phyloP scores from a whole-genome alignment of 768 basidiomycete genomes.

The Trametes maxima region DNA sequence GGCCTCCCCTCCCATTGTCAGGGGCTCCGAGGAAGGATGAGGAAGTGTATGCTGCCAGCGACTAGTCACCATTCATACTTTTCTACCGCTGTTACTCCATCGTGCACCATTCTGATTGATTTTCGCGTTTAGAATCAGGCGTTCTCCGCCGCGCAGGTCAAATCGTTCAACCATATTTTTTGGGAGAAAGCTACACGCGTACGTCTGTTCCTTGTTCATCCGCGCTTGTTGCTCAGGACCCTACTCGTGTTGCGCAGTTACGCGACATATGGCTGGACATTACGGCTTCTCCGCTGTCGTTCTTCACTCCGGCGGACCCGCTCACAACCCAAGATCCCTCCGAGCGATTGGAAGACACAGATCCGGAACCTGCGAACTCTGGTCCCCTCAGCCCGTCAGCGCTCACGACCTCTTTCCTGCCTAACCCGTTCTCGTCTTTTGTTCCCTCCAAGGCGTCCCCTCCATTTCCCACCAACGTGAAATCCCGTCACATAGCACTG shows the following conservation, averaged over 20 bases:
- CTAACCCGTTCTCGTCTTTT: constrained; percentile 32
- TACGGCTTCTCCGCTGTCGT: constrained; percentile 18
- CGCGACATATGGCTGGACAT: constrained; percentile 45
- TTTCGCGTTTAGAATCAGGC: constrained; percentile 47
- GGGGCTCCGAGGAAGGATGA: too few relatives aligned
- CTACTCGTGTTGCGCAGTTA: constrained; percentile 38
- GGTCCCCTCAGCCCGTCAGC: constrained; percentile 10
- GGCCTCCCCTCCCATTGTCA: too few relatives aligned
- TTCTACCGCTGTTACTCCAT: too few relatives aligned
- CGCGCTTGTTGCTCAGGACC: not conserved
- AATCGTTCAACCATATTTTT: constrained; percentile 57
- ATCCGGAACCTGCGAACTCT: constrained; percentile 11
- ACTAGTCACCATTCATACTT: too few relatives aligned
- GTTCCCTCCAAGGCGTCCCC: constrained; percentile 24
- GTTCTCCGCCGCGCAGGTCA: constrained; percentile 53
- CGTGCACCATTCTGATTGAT: too few relatives aligned
- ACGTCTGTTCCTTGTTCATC: constrained; percentile 17
- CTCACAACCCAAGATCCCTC: constrained; percentile 7
- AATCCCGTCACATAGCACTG: not conserved
- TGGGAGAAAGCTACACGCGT: constrained; percentile 58
- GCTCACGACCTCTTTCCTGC: constrained; percentile 22
- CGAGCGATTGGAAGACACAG: constrained; percentile 6
- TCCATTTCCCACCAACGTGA: not conserved
- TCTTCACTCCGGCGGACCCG: constrained; percentile 10
- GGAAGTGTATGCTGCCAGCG: too few relatives aligned